Conservation (phyloP, 805 yeast genomes). For the Metschnikowia sp. region DNA sequence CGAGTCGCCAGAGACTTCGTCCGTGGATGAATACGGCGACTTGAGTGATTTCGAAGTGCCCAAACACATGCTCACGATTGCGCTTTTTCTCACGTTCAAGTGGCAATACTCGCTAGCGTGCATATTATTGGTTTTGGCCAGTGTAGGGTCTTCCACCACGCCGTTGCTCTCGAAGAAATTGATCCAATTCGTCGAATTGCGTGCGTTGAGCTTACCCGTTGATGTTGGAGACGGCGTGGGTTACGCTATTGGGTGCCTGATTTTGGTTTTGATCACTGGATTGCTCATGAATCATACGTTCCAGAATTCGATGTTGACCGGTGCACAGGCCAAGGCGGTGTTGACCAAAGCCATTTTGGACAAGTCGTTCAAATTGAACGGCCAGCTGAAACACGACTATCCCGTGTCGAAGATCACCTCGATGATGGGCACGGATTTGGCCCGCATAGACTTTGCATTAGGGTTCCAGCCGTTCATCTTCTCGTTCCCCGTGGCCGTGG, state of each 20-base stretch:
- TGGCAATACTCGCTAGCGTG: conserved; percentile 26
- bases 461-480: conserved; percentile 63
- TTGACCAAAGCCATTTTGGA: conserved; percentile 66
- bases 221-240: conserved; percentile 38
- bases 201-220: conserved; percentile 23
- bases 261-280: conserved; percentile 28
- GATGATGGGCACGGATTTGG: conserved; percentile 74
- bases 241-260: conserved; percentile 37
- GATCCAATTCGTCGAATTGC: conserved; percentile 32
- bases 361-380: conserved; percentile 62
- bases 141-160: conserved; percentile 24
- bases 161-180: conserved; percentile 39
- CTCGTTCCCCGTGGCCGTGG: conserved; percentile 61
- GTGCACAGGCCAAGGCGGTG: conserved; percentile 68
- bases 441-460: conserved; percentile 76
- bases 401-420: conserved; percentile 74
- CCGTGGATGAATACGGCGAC: conserved; percentile 24
- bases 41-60: conserved; percentile 30
- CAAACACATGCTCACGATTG: conserved; percentile 20
- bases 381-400: conserved; percentile 53
- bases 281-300: conserved; percentile 57
- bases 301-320: conserved; percentile 56
- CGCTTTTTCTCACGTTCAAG: conserved; percentile 29
- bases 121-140: conserved; percentile 23
- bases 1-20: conserved; percentile 16